Conservation (phyloP, 805 yeast genomes). For the Saccharomycopsis amapae region DNA sequence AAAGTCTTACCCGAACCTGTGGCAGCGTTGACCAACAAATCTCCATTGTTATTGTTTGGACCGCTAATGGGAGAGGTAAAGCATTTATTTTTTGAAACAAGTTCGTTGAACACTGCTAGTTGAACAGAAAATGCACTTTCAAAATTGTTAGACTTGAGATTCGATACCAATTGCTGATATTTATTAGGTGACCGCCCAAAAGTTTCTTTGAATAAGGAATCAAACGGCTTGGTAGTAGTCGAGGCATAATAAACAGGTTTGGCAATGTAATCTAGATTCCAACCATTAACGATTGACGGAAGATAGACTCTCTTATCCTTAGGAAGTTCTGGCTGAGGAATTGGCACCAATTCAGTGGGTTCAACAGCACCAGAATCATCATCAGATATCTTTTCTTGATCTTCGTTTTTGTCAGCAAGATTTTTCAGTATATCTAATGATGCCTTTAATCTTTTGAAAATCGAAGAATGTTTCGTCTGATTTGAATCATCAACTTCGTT, state of each 20-base stretch:
- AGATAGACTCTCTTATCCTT: conserved; percentile 38
- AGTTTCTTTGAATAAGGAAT: background rate
- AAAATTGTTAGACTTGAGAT: conserved; percentile 42
- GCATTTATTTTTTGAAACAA: conserved; percentile 36
- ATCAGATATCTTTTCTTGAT: conserved; percentile 21
- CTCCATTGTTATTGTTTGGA: conserved; percentile 45
- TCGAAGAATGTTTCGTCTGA: conserved; percentile 5
- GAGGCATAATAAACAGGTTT: conserved; percentile 53
- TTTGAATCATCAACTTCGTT: conserved; percentile 11
- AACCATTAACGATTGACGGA: conserved; percentile 26
- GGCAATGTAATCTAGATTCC: conserved; percentile 57
- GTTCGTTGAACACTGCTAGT: conserved; percentile 51
- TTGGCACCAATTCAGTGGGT: conserved; percentile 46
- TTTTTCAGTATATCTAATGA: background rate
- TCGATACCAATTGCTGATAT: conserved; percentile 26
- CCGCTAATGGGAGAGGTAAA: conserved; percentile 25
- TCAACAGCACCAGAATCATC: conserved; percentile 23
- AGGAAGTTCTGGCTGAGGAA: conserved; percentile 80
- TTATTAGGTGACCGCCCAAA: background rate
- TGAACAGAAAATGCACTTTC: conserved; percentile 72
- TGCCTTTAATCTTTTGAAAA: conserved; percentile 8
- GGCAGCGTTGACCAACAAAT: conserved; percentile 82
- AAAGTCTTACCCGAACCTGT: conserved; percentile 96
- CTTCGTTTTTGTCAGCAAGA: conserved; percentile 1
- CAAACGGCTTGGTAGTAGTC: conserved; percentile 40